Conservation (phyloP, 2,329 filamentous ascomycete species). For the Pezicula rhizophila region DNA sequence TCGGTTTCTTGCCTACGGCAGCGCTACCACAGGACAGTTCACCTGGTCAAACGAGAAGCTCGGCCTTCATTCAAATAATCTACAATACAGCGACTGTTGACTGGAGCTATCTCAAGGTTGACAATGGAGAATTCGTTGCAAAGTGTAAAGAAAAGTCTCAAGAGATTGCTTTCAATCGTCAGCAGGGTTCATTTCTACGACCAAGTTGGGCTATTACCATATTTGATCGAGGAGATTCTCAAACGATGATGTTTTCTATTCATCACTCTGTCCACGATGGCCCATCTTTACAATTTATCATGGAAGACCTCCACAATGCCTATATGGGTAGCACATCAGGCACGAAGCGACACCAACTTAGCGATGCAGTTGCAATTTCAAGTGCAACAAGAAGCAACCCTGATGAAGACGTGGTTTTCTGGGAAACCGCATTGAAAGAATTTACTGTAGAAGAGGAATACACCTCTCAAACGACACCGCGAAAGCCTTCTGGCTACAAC, state of each 20-base stretch:
- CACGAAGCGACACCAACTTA: slow-evolving; percentile 23
- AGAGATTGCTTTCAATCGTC: slow-evolving; percentile 20
- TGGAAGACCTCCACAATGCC: slow-evolving; percentile 21
- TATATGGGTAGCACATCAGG: slow-evolving; percentile 15
- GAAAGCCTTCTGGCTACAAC: not conserved
- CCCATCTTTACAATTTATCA: slow-evolving; percentile 25
- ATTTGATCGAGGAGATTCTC: slow-evolving; percentile 16
- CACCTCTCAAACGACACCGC: slow-evolving; percentile 4
- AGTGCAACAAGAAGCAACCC: slow-evolving; percentile 12
- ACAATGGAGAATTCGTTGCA: slow-evolving; percentile 9
- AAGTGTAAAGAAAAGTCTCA: slow-evolving; percentile 16
- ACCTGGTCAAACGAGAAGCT: not conserved
- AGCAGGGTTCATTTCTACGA: slow-evolving; percentile 23
- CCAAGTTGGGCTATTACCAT: slow-evolving; percentile 29
- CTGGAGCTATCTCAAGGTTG: not conserved
- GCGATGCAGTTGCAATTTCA: slow-evolving; percentile 22
- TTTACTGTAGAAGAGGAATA: slow-evolving; percentile 19
- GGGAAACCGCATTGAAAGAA: slow-evolving; percentile 19
- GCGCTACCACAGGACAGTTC: not conserved
- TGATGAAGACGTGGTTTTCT: slow-evolving; percentile 18
- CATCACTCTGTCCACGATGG: slow-evolving; percentile 30
- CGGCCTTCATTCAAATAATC: not conserved
- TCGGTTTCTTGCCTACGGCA: slow-evolving; percentile 25
- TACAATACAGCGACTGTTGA: not conserved
- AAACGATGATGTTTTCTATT: slow-evolving; percentile 27